A percentile compares a stretch with the other conserved stretches of the same genome.
Conservation (phyloP, 2,329 filamentous ascomycete species). For the Diaporthe sp. region DNA sequence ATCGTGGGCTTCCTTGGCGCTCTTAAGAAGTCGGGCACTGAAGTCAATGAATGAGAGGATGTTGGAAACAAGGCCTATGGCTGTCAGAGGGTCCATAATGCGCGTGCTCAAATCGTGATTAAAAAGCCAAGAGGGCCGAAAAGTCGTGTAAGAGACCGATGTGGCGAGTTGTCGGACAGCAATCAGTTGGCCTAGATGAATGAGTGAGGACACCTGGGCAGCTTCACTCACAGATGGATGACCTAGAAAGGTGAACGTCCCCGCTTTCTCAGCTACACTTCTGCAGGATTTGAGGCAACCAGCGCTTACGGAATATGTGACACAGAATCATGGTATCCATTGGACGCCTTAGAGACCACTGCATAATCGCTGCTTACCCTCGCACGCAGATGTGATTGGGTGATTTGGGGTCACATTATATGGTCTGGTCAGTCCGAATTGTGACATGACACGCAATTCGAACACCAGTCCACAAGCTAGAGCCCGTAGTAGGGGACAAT, state of each 20-base stretch:
- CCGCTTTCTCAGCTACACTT: not conserved
- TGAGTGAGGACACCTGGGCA: not conserved
- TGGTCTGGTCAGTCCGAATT: not conserved
- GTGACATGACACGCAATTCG: not conserved
- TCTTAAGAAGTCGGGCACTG: not conserved
- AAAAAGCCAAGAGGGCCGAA: too few species aligned
- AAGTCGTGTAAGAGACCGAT: not conserved
- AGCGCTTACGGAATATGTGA: slow-evolving; percentile 13
- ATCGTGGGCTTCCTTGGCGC: not conserved
- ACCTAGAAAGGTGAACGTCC: not conserved
- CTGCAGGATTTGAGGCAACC: not conserved
- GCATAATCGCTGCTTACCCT: not conserved
- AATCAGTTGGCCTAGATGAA: too few species aligned
- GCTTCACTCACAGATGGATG: not conserved
- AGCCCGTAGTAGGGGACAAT: too few species aligned
- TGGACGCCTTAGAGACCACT: not conserved
- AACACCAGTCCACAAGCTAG: not conserved
- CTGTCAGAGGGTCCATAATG: slow-evolving; percentile 18
- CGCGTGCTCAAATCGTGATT: not conserved
- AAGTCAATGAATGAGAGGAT: slow-evolving; percentile 13
- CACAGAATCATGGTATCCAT: not conserved
- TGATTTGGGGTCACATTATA: not conserved
- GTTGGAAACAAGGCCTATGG: slow-evolving; percentile 12
- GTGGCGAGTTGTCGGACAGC: not conserved
- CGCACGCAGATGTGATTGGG: not conserved